A percentile compares a stretch with the other conserved stretches of the same genome.
These are phyloP conservation scores for Narthecium ossifragum DNA, from an alignment of 106 monocot species.

Conservation along the genomic window DNA sequence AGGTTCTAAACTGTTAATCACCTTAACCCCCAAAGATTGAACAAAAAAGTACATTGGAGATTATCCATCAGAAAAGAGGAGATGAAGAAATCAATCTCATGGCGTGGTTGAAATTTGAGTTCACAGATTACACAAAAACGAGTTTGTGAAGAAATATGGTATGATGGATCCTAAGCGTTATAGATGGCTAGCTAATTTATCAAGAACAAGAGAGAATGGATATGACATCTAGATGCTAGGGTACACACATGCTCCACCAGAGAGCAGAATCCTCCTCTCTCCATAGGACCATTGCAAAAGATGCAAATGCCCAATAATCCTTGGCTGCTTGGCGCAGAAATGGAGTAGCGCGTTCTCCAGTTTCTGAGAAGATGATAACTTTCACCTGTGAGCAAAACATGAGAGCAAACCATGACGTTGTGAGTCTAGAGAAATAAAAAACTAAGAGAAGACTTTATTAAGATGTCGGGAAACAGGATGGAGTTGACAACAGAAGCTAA, in stretches of 20 bases:
- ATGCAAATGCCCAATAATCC: conserved; percentile 70
- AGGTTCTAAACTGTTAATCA: no score
- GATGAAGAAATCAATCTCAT: no score
- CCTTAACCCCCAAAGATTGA: no score
- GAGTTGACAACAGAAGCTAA: background rate
- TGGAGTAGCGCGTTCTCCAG: conserved; percentile 87
- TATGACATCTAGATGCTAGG: background rate
- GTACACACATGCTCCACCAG: conserved; percentile 86
- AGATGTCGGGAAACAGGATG: background rate
- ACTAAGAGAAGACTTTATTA: background rate
- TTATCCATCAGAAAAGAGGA: no score
- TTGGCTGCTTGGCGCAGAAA: conserved; percentile 71
- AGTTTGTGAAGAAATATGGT: no score
- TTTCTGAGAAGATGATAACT: conserved; percentile 84
- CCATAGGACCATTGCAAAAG: conserved; percentile 78
- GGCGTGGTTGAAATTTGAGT: no score
- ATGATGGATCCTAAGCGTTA: no score
- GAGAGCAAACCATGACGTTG: background rate
- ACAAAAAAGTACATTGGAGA: no score
- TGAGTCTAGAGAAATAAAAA: no score
- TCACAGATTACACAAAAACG: no score
- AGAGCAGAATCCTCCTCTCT: conserved; percentile 73
- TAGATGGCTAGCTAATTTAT: no score
- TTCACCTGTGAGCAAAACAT: conserved; percentile 50
- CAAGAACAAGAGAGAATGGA: conserved; percentile 1